Base-by-base conservation (phyloP, 306 rosid species). In the Malus sylvestris region DNA sequence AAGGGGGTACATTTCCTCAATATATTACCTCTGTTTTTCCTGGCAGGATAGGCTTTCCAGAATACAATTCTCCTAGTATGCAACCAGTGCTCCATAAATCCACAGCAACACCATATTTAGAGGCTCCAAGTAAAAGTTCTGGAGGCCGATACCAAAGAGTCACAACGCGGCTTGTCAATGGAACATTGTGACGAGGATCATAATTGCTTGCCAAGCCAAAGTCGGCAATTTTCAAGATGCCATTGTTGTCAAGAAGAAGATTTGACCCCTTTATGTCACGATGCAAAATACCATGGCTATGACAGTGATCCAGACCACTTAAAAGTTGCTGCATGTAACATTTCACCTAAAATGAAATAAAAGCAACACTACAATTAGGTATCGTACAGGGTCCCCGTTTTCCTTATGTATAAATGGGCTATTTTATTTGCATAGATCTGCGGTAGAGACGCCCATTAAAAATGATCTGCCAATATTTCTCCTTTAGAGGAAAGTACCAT, bases 241-340 rank as follows among this genome's bases (percentile, higher is more conserved):
- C 98, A 75, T 79, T 84, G 58, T 90, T 82, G 80, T 92, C 92
- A 55, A 94, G 72, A 38, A 94, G 96, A 81, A 94, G 98, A 88
- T 94, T 94, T 70, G 98, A 90, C 44, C 98, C 97, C 90, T 94
- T 94, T 87, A 94, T 94, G 85, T 94, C 98, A 49, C 98, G 98
- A 69, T 94, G 98, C 88, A 94, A 84, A 73, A 94, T 85, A 76
- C 98, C 98, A 18, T 74, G 91, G 63, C 89, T 86, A 79, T 94
- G 98, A 79, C 97, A 94, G 85, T 94, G 91, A 70, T 92, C 82
- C 77, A 94, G 87, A 64, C 97, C 98, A 67, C 91, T 89, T 63
- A 94, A 85, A 87, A 94, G 98, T 83, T 94, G 98, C 55, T 88
- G 86, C 96, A 90, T 89, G 89, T 90, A 94, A 83, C 98, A 92